Conservation (phyloP, 2,329 filamentous ascomycete species). For the Bipolaris oryzae region DNA sequence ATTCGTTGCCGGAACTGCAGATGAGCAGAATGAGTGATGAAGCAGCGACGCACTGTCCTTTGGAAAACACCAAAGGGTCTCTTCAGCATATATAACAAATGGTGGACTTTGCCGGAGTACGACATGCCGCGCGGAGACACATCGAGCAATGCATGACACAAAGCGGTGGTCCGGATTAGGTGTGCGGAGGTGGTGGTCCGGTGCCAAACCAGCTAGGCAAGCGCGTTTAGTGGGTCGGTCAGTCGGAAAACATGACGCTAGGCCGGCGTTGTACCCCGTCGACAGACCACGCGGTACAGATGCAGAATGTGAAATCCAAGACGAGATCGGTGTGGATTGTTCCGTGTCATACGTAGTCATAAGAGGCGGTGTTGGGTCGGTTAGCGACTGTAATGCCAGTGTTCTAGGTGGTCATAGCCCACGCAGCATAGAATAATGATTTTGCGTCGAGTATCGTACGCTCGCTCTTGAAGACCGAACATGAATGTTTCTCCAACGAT, state of each 20-base stretch:
- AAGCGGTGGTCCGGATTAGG: slow-evolving; percentile 24
- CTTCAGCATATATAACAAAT: slow-evolving; percentile 30
- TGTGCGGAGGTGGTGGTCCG: slow-evolving; percentile 25
- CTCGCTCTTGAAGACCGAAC: background rate
- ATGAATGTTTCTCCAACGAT: background rate
- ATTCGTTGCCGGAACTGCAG: slow-evolving; percentile 5
- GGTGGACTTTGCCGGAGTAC: slow-evolving; percentile 34
- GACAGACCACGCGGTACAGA: slow-evolving; percentile 18
- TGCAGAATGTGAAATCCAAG: slow-evolving; percentile 18
- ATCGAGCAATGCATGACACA: slow-evolving; percentile 33
- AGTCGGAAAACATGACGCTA: slow-evolving; percentile 28
- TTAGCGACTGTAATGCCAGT: slow-evolving; percentile 5
- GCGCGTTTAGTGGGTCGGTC: slow-evolving; percentile 11
- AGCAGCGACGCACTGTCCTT: slow-evolving; percentile 11
- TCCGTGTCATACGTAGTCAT: slow-evolving; percentile 29
- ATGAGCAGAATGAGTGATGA: slow-evolving; percentile 16
- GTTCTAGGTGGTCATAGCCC: slow-evolving; percentile 10
- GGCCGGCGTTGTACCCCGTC: slow-evolving; percentile 16
- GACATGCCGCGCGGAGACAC: slow-evolving; percentile 34
- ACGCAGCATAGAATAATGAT: slow-evolving; percentile 11
- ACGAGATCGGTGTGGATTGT: slow-evolving; percentile 25
- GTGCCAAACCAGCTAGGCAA: slow-evolving; percentile 28
- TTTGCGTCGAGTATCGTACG: background rate
- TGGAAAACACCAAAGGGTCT: slow-evolving; percentile 12
- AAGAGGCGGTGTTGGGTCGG: background rate